phyloP scores from a whole-genome alignment of 2,329 filamentous ascomycete species.

The Thielaviopsis ethacetica region DNA sequence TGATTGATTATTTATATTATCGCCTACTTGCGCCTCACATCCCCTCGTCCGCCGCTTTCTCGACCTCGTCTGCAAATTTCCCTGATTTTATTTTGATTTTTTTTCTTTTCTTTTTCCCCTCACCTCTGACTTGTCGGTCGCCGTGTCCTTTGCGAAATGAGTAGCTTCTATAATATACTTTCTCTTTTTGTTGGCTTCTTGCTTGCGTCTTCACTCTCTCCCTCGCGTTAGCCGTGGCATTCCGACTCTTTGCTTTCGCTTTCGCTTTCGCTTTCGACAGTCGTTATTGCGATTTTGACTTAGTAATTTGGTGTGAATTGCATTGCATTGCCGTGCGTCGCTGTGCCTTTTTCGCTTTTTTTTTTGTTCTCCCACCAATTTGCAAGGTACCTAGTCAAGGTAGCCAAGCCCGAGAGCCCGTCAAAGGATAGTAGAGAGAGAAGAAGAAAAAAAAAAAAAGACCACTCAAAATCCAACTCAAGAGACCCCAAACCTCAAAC shows the following conservation, averaged over 20 bases:
- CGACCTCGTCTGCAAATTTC: background rate
- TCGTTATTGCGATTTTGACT: background rate
- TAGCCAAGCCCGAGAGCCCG: background rate
- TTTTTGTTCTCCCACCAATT: background rate
- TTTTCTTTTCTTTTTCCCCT: too few relatives aligned
- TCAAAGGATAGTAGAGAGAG: too few relatives aligned
- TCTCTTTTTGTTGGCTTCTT: background rate
- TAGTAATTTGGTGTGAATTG: background rate
- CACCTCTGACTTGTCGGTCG: background rate
- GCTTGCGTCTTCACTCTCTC: background rate
- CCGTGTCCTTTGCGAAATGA: background rate
- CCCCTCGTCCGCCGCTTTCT: background rate
- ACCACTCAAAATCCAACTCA: too few relatives aligned
- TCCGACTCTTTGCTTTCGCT: background rate
- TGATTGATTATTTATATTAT: background rate
- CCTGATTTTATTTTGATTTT: background rate
- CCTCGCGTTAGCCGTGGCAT: background rate
- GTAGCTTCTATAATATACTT: background rate
- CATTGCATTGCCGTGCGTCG: background rate
- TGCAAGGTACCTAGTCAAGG: background rate
- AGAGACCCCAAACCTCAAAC: too few relatives aligned
- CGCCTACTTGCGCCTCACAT: background rate
- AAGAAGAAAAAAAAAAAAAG: too few relatives aligned
- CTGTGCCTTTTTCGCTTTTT: background rate
- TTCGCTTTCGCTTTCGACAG: background rate